Evolutionary conservation across 2,329 filamentous ascomycete species (phyloP).

Genomic region (Magnaporthiopsis incrustans): DNA sequence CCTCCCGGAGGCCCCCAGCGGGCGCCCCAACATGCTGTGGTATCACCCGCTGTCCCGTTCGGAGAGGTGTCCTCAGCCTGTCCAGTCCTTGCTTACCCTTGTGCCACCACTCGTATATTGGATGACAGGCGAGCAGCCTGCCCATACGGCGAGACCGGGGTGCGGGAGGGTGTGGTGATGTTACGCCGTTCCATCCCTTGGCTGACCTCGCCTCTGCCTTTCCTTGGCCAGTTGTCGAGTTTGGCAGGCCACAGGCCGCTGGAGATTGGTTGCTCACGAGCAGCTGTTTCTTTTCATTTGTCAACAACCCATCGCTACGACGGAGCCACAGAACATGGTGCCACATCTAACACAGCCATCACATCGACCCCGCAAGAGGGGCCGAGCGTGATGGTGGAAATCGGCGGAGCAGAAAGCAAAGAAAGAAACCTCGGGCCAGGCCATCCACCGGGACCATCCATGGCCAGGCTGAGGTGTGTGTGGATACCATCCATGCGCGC

Average conservation of each 20-base stretch:
- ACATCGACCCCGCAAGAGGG: not conserved
- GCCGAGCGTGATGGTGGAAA: not conserved
- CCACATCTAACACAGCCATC: not conserved
- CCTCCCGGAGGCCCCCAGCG: too few species aligned
- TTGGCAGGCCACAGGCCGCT: not conserved
- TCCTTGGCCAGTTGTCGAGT: not conserved
- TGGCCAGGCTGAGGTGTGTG: not conserved
- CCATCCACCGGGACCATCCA: not conserved
- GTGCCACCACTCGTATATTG: not conserved
- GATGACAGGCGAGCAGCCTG: not conserved
- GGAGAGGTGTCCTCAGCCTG: not conserved
- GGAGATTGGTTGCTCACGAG: not conserved
- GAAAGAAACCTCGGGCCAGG: not conserved
- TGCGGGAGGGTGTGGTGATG: not conserved
- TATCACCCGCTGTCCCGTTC: not conserved
- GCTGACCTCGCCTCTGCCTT: not conserved
- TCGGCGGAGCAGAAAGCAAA: not conserved
- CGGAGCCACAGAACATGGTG: not conserved
- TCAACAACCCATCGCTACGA: not conserved
- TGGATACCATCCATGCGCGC: not conserved
- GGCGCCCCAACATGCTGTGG: too few species aligned
- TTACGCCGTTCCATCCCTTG: not conserved
- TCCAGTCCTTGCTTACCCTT: not conserved
- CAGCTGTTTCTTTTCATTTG: not conserved
- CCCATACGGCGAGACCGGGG: too few species aligned